Conservation (phyloP, 2,329 filamentous ascomycete species). For the Botrytis fabae region DNA sequence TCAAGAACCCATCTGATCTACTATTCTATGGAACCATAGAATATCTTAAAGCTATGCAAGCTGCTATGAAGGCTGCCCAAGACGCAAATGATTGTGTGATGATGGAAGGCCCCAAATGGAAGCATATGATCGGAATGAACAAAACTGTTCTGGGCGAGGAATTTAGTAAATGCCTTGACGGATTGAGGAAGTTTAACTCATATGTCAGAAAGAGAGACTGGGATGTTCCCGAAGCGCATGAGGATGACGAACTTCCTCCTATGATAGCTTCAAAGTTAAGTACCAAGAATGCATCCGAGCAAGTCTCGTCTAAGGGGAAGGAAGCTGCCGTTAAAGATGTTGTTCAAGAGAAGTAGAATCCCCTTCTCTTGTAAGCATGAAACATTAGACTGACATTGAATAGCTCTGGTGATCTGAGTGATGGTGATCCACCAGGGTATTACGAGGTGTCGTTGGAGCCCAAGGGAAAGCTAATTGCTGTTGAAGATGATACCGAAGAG, state of each 20-base stretch:
- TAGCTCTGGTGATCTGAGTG: neutral
- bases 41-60: slow-evolving; percentile 11
- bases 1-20: neutral
- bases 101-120: neutral
- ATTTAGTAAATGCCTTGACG: neutral
- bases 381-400: neutral
- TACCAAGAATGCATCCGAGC: neutral
- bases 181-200: slow-evolving; percentile 16
- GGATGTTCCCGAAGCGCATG: slow-evolving; percentile 4
- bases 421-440: slow-evolving; percentile 1
- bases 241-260: neutral
- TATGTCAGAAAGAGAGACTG: slow-evolving; percentile 16
- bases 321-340: neutral
- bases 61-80: neutral
- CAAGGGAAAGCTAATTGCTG: neutral
- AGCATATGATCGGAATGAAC: neutral
- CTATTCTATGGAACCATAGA: slow-evolving; percentile 3
- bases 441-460: neutral
- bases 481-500: neutral
- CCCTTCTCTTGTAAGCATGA: neutral
- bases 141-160: slow-evolving; percentile 4
- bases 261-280: no score
- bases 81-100: slow-evolving; percentile 7
- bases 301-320: neutral
- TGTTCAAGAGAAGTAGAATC: neutral